A percentile compares a stretch with the other conserved stretches of the same genome.
These are phyloP conservation scores for Vigna angularis DNA, from an alignment of 306 rosid genomes.

Conservation along the genomic window DNA sequence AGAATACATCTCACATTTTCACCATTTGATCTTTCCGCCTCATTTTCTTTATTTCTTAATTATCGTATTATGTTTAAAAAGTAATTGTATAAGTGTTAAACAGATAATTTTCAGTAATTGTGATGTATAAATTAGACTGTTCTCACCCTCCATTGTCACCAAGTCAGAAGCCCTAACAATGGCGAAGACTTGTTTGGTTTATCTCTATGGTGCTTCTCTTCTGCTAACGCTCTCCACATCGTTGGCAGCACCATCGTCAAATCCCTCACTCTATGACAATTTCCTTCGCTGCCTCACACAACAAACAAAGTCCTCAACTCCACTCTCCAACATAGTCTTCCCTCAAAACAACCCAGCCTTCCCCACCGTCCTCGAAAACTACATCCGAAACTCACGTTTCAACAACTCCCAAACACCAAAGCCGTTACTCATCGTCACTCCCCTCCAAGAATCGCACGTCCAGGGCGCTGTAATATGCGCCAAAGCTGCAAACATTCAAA, in stretches of 20 bases:
- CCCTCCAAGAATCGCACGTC: conserved; percentile 37
- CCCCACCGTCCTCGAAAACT: conserved; percentile 35
- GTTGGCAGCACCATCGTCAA: too few relatives aligned
- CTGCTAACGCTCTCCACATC: background rate
- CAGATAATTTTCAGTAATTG: too few relatives aligned
- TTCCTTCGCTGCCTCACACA: conserved; percentile 39
- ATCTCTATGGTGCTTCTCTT: background rate
- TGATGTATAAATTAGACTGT: too few relatives aligned
- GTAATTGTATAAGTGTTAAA: too few relatives aligned
- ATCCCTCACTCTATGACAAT: background rate
- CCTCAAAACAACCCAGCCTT: conserved; percentile 27
- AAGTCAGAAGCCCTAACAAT: too few relatives aligned
- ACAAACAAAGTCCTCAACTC: conserved; percentile 29
- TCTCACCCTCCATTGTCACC: too few relatives aligned
- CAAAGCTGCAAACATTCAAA: background rate
- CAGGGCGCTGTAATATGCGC: conserved; percentile 45
- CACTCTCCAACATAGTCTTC: conserved; percentile 10
- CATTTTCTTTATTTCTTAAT: too few relatives aligned
- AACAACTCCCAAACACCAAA: conserved; percentile 37
- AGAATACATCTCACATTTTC: too few relatives aligned
- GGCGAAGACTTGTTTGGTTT: background rate
- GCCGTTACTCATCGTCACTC: conserved; percentile 42
- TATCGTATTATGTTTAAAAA: too few relatives aligned
- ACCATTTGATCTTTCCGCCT: too few relatives aligned
- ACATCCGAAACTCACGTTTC: conserved; percentile 48